Conservation (phyloP, 768 basidiomycete genomes). For the Auricularia cornea region DNA sequence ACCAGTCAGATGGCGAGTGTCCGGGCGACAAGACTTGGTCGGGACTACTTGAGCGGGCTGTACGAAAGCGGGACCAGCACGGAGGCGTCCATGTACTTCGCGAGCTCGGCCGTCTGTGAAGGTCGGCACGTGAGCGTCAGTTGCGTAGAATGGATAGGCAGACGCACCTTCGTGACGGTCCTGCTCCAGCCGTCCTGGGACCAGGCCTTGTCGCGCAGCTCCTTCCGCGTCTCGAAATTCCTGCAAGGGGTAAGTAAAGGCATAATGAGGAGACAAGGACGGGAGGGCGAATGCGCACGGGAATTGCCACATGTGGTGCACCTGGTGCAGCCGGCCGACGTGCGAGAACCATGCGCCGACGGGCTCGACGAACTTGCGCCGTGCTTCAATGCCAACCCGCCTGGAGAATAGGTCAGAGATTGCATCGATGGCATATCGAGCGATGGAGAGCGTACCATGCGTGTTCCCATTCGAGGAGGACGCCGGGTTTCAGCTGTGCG, state of each 20-base stretch:
- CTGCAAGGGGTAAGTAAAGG: slow-evolving; percentile 29
- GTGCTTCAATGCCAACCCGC: slow-evolving; percentile 91
- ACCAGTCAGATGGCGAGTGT: background rate
- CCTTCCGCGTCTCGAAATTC: slow-evolving; percentile 71
- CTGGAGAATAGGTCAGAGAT: slow-evolving; percentile 28
- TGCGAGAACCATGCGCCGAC: slow-evolving; percentile 92
- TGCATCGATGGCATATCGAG: background rate
- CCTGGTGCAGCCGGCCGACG: slow-evolving; percentile 67
- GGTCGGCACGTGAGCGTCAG: background rate
- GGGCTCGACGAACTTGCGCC: slow-evolving; percentile 76
- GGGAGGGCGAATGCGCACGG: slow-evolving; percentile 43
- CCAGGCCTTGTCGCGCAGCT: slow-evolving; percentile 86
- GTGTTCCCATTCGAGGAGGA: slow-evolving; percentile 89
- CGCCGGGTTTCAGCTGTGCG: slow-evolving; percentile 62
- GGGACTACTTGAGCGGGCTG: slow-evolving; percentile 69
- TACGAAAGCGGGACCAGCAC: slow-evolving; percentile 74
- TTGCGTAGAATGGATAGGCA: background rate
- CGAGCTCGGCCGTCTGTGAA: slow-evolving; percentile 78
- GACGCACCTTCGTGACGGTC: slow-evolving; percentile 77
- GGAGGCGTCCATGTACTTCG: slow-evolving; percentile 78
- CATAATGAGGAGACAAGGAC: slow-evolving; percentile 7
- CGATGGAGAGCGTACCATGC: slow-evolving; percentile 50
- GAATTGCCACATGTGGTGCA: slow-evolving; percentile 95
- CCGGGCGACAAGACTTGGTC: background rate
- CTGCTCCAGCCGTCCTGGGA: slow-evolving; percentile 91